Percentiles rank a stretch among this genome's conserved stretches.
Conservation (phyloP, 2,329 filamentous ascomycete species). For the Neofusicoccum sp. region DNA sequence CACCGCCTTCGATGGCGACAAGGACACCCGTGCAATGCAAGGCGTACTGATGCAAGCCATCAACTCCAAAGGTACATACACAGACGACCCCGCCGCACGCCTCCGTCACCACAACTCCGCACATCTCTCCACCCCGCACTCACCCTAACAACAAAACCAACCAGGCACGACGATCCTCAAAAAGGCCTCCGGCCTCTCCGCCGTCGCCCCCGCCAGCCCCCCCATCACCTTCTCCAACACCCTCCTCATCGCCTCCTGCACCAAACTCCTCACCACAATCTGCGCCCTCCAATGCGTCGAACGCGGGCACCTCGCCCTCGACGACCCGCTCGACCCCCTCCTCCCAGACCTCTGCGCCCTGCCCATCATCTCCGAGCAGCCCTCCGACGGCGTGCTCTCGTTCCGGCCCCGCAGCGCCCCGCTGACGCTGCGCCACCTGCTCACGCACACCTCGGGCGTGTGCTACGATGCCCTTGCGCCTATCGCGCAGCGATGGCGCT, state of each 20-base stretch:
- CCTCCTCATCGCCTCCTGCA: slow-evolving; percentile 34
- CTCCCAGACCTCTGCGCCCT: slow-evolving; percentile 32
- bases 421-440: slow-evolving; percentile 19
- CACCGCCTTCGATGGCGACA: too few relatives aligned
- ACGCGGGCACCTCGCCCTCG: slow-evolving; percentile 29
- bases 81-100: too few relatives aligned
- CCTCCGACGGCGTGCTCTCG: slow-evolving; percentile 21
- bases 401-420: neutral
- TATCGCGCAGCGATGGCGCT: slow-evolving; percentile 15
- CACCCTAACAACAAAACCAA: neutral
- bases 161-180: neutral
- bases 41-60: neutral
- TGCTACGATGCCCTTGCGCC: slow-evolving; percentile 23
- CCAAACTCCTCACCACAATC: slow-evolving; percentile 39
- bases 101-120: neutral
- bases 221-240: slow-evolving; percentile 27
- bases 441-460: slow-evolving; percentile 29
- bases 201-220: slow-evolving; percentile 25
- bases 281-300: slow-evolving; percentile 36
- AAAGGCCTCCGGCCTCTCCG: neutral
- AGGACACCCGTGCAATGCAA: too few relatives aligned
- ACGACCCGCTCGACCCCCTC: slow-evolving; percentile 30
- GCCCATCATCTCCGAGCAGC: slow-evolving; percentile 25
- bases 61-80: neutral
- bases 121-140: neutral